Conservation (phyloP, 176 grass and related monocot genomes). For the Zoysia pacifica region DNA sequence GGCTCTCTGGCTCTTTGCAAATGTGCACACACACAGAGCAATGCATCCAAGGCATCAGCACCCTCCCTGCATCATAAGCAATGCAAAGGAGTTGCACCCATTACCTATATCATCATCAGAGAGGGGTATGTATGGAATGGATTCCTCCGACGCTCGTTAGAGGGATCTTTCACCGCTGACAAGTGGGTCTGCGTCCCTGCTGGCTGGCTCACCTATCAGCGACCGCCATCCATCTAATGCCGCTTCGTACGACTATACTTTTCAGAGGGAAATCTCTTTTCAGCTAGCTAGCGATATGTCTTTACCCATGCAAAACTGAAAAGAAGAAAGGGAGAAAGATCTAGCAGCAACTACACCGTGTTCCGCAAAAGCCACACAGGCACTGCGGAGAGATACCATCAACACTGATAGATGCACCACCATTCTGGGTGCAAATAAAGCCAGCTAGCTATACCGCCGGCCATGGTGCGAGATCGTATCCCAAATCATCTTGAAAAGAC, state of each 20-base stretch:
- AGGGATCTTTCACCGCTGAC: too few relatives aligned
- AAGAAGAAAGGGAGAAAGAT: constrained; percentile 39
- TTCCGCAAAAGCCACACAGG: constrained; percentile 48
- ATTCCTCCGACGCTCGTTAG: too few relatives aligned
- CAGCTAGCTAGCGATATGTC: constrained; percentile 31
- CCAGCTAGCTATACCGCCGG: neutral
- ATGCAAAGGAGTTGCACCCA: constrained; percentile 52
- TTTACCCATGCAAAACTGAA: constrained; percentile 55
- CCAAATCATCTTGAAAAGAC: constrained; percentile 33
- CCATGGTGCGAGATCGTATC: constrained; percentile 26
- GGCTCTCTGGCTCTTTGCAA: neutral
- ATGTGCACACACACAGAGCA: neutral
- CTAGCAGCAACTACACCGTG: constrained; percentile 36
- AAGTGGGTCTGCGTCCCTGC: too few relatives aligned
- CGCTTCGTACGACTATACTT: constrained; percentile 31
- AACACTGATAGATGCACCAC: constrained; percentile 8
- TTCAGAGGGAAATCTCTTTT: constrained; percentile 78
- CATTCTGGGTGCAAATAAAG: neutral
- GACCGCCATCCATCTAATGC: too few relatives aligned
- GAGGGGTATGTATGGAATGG: too few relatives aligned
- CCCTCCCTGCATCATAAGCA: constrained; percentile 47
- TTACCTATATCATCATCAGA: neutral
- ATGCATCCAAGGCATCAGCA: constrained; percentile 38
- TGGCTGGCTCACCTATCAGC: too few relatives aligned
- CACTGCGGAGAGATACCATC: constrained; percentile 30